These are phyloP conservation scores for Populus tomentosa DNA, from an alignment of 441 rosid species.

Conservation along the genomic window DNA sequence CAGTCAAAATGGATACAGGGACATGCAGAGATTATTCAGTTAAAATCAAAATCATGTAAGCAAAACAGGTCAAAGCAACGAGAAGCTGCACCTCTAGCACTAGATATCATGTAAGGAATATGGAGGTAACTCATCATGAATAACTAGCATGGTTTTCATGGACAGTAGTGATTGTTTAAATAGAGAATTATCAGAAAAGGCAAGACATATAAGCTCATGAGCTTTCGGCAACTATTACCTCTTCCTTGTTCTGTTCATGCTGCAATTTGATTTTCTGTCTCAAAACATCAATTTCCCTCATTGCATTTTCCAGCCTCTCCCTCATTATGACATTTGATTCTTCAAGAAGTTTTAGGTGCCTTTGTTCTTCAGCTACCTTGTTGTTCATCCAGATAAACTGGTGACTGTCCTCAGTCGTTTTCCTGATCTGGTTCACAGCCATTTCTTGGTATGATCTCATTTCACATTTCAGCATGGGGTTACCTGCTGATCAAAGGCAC, in stretches of 20 bases:
- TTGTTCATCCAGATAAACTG: constrained; percentile 45
- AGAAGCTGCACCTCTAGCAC: not conserved
- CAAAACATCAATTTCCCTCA: constrained; percentile 48
- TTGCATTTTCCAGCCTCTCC: constrained; percentile 45
- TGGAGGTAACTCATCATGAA: not conserved
- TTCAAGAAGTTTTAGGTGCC: constrained; percentile 35
- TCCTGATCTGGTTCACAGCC: constrained; percentile 52
- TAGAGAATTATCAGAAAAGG: not conserved
- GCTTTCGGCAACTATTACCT: constrained; percentile 32
- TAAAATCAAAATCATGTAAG: not conserved
- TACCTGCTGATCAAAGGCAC: not conserved
- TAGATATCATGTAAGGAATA: not conserved
- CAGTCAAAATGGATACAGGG: not conserved
- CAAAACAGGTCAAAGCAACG: not conserved
- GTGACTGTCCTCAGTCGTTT: constrained; percentile 57
- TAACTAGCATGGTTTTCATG: not conserved
- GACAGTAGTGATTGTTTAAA: not conserved
- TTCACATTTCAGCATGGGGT: constrained; percentile 8
- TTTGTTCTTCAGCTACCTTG: constrained; percentile 33
- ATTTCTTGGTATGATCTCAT: constrained; percentile 57
- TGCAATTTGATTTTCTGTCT: constrained; percentile 47
- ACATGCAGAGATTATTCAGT: not conserved
- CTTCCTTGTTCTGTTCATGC: constrained; percentile 56
- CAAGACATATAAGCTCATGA: not conserved
- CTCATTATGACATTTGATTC: constrained; percentile 38